A percentile compares a stretch with the other conserved stretches of the same genome.
Conservation (phyloP, 1,284 basidiomycete genomes). For the Baeospora myosura region DNA sequence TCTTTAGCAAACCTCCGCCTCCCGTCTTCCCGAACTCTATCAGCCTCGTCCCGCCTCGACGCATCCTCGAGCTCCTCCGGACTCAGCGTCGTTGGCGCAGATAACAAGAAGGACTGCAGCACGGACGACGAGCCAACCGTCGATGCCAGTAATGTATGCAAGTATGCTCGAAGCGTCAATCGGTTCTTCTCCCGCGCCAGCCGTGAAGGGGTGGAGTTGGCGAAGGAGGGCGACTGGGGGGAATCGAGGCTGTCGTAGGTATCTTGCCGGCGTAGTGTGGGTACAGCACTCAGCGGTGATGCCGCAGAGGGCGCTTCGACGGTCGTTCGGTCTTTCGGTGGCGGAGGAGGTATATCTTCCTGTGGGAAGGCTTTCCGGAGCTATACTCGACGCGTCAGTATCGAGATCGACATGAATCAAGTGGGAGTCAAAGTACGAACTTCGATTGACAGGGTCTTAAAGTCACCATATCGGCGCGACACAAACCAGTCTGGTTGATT, state of each 20-base stretch:
- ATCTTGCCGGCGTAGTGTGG: slow-evolving; percentile 14
- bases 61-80: slow-evolving; percentile 78
- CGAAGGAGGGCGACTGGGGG: slow-evolving; percentile 11
- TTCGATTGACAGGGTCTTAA: slow-evolving; percentile 79
- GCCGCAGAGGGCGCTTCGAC: slow-evolving; percentile 39
- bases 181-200: slow-evolving; percentile 92
- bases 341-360: slow-evolving; percentile 71
- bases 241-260: slow-evolving; percentile 14
- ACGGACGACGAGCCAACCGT: slow-evolving; percentile 79
- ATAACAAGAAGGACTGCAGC: slow-evolving; percentile 80
- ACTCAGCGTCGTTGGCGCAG: slow-evolving; percentile 67
- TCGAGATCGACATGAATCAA: slow-evolving; percentile 4
- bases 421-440: slow-evolving; percentile 34
- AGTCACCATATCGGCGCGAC: slow-evolving; percentile 91
- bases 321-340: slow-evolving; percentile 79
- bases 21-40: slow-evolving; percentile 85
- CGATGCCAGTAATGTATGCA: slow-evolving; percentile 74
- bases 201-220: slow-evolving; percentile 29
- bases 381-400: slow-evolving; percentile 30
- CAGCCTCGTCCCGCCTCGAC: slow-evolving; percentile 78
- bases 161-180: slow-evolving; percentile 87
- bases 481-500: slow-evolving; percentile 77
- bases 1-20: slow-evolving; percentile 81
- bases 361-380: slow-evolving; percentile 80
- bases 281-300: slow-evolving; percentile 20